Base-by-base conservation (phyloP, 2,329 filamentous ascomycete genomes). In the Fusarium penzigii region DNA sequence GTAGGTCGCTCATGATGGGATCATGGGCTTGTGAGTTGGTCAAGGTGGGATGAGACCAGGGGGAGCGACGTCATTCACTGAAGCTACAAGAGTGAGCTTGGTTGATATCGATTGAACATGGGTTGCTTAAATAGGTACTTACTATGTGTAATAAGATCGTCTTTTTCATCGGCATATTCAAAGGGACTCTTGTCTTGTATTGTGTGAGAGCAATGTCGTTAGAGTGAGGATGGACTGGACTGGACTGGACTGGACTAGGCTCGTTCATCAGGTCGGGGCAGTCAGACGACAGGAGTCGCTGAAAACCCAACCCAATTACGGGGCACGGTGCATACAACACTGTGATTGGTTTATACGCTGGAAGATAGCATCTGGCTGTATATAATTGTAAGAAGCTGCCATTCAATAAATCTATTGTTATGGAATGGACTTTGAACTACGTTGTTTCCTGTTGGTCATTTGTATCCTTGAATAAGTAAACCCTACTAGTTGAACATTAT, bases 1-100 rank as follows among this genome's bases (percentile, higher is more conserved):
- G 89, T 53, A 93, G 80, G 64, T 92, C 86, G 69, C 89, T 93
- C 90, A 95, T 95, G 56, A 46, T 72, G 66, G 51, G 40, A 25
- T 51, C 52, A 57, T 51, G 39, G 29, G 51, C 20, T 25, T 25
- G 20, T 25, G 20, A 25, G 5, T 46, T 51, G 45, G 58, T 49
- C 16, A 13, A 51, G 58, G 44, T 43, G 52, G 49, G 41, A 38
- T 49, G 54, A 25, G 20, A 25, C 20, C 46, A 53, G 59, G 53
- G 48, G 54, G 54, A 54, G 57, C 53, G 44, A 45, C 50, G 48
- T 52, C 56, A 56, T 60, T 52, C 51, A 40, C 34, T 36, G 46
- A 40, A 29, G 38, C 29, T 17, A 17, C 17, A n/a, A 36, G 13
- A 14, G 32, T 36, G 13, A 36, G 32, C 32, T 6, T 36, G 10